Evolutionary conservation across 2,329 filamentous ascomycete species (phyloP), one percentile per base, ranked within the genome.

Genomic region (Xylariales sp.): DNA sequence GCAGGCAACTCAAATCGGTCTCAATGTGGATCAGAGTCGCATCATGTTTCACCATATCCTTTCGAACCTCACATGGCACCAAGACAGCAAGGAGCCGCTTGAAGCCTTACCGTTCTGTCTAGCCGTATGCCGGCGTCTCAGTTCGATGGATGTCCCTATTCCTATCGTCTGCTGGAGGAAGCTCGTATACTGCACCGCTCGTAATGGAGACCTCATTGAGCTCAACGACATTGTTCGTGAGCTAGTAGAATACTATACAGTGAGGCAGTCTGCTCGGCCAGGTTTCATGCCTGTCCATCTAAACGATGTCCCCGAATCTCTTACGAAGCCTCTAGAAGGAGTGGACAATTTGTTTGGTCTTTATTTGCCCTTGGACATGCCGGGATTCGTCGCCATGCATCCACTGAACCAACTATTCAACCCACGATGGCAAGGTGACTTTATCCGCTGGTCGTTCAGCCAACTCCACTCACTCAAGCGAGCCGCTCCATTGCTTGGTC

Each of bases 341-440:
- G 57, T 56, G 22, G 51, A 54, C 21, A 58, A 54, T 12, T 56
- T 63, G 7, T 32, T 60, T 1, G 55, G 60, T 21, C 60, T 66
- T 31, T 61, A 61, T 24, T 39, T 70, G 3, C 66, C 67, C 12
- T 49, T 57, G 19, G 73, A 76, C 40, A 54, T 77, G 10, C 61
- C 66, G 2, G 54, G 64, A 18, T 46, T 48, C 8, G 64, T 68
- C 39, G 59, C 56, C 2, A 51, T 63, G 10, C 74, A 78, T 44
- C 74, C 74, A 2, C 42, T 78, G 5, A 64, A 61, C 29, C 60
- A 60, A 27, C 58, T 78, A 15, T 76, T 78, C 46, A 57, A 64
- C 31, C 37, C 46, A 9, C 53, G 51, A 19, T 43, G 75, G 15
- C 58, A 73, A 39, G 56, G 59, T 1, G 53, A 55, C 3, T 61